Evolutionary conservation across 768 basidiomycete genomes (phyloP), one percentile per base, ranked within the genome.

Genomic region (Udeniomyces megalosporus): DNA sequence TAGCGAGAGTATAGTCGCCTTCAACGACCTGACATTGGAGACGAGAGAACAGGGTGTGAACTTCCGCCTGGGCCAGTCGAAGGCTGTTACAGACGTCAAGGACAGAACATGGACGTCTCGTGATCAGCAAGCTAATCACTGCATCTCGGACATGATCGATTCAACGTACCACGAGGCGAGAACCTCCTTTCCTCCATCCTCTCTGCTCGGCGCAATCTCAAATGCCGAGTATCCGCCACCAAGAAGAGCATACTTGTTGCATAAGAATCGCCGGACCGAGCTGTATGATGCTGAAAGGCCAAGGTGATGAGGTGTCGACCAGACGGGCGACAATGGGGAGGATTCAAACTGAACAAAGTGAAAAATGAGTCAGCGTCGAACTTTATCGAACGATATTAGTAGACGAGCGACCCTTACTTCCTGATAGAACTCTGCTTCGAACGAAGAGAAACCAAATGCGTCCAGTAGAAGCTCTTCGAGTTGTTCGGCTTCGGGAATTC

Each of bases 141-240:
- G 17, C 38, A 42, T 42, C 38, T 8, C 38, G 38, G n/a, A n/a
- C n/a, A n/a, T n/a, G 31, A 35, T 15, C 31, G 1, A 59, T 11
- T 2, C 12, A 12, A 48, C 60, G 44, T 52, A 61, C 60, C 56
- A 58, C 29, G 54, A 58, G 8, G 38, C 51, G 22, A 63, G 44
- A n/a, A 63, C 35, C 49, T 63, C 62, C 28, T 63, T 49, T 8
- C 62, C 62, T 14, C 56, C 62, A 3, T 51, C 50, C n/a, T 49
- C 58, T 31, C 24, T 50, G 14, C 48, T 32, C 4, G 62, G 62
- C 48, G 42, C 46, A 12, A 63, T 34, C 49, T 49, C 38, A 42
- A 32, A 58, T 12, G 26, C 11, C 32, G 52, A 32, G 54, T 54
- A 63, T 0, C 62, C 62, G 20, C 49, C 55, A 24, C 62, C 62